Base-by-base conservation (phyloP, 1,139 yeast species). In the Geotrichum histeridarum region DNA sequence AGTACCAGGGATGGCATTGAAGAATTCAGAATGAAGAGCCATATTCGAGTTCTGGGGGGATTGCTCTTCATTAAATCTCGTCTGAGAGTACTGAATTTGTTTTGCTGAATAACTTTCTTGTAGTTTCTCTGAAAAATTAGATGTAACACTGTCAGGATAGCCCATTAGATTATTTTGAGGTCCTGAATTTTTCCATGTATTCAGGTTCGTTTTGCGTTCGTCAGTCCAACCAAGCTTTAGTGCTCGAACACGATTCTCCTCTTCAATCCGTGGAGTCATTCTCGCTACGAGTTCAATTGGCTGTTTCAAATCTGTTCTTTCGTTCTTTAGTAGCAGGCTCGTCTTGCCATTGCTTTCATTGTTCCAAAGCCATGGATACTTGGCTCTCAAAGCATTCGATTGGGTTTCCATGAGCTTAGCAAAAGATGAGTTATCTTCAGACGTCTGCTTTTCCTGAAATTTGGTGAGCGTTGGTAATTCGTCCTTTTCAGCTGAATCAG, bases 371-470 rank as follows among this genome's bases (percentile, higher is more conserved):
- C 70, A 65, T 11, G 62, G 56, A 47, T 58, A 58, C 41, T 55
- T 57, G 33, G 58, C 60, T 27, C 68, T 54, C 30, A 59, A 58
- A 14, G 44, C 17, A 11, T 57, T 56, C 22, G 60, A 58, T 33
- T 62, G 61, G n/a, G 54, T 54, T 32, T 63, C 67, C 18, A 67
- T 54, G 12, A 69, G 51, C 9, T 59, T 57, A 33, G 60, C 58
- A 52, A 67, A 69, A 27, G 70, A 65, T 9, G 63, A 67, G 53
- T 69, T 69, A 53, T 70, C 73, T 52, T 70, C 72, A 0, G 72
- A 65, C 0, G 71, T 70, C 49, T 64, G 62, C 15, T 56, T 61
- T 8, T 61, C 60, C 48, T 68, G 72, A 44, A 64, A 70, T 27
- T 60, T 51, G n/a, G 60, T 59, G 37, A 60, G 41, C 17, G 55